phyloP scores from a whole-genome alignment of 306 rosid genomes.

The Casuarina cunninghamiana region DNA sequence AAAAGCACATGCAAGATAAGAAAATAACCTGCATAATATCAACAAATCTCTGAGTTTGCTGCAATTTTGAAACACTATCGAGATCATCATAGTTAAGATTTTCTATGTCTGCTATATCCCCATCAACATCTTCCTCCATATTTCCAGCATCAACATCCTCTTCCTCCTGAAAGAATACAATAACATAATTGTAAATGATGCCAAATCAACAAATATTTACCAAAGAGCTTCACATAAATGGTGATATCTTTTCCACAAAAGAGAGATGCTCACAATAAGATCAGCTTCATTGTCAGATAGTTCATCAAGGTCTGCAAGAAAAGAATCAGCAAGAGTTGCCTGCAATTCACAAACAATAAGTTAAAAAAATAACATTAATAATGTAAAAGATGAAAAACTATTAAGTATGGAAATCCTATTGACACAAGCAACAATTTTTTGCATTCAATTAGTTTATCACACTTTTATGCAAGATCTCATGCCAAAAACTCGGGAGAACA shows the following conservation, averaged over 20 bases:
- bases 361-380: not conserved
- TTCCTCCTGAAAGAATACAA: constrained; percentile 47
- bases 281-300: constrained; percentile 90
- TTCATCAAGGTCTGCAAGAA: constrained; percentile 95
- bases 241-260: not conserved
- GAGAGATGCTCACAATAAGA: constrained; percentile 43
- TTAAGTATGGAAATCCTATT: too few species aligned
- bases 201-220: constrained; percentile 1
- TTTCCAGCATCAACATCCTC: constrained; percentile 56
- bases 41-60: constrained; percentile 70
- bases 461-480: not conserved
- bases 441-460: not conserved
- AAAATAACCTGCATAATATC: constrained; percentile 74
- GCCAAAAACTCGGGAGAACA: not conserved
- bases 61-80: constrained; percentile 94
- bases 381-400: too few species aligned
- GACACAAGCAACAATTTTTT: not conserved
- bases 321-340: constrained; percentile 96
- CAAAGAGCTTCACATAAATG: not conserved
- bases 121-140: constrained; percentile 96
- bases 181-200: not conserved
- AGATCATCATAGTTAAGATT: constrained; percentile 86
- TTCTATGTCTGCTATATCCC: constrained; percentile 83
- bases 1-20: not conserved
- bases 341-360: constrained; percentile 35